phyloP scores from a whole-genome alignment of 805 yeast species.

The Pichia insulana region DNA sequence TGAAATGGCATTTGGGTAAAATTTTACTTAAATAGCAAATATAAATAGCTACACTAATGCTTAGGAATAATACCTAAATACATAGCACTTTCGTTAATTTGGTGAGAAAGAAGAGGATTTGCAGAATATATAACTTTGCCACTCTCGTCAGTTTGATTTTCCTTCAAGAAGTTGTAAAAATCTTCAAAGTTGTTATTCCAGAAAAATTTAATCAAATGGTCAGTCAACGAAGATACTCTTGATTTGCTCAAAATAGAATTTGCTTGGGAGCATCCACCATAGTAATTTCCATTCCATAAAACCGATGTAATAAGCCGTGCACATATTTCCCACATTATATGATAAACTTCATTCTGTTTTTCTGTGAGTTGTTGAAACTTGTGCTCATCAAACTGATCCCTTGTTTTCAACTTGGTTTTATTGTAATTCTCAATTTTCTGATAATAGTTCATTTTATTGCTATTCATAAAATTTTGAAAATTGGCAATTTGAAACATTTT shows the following conservation, averaged over 20 bases:
- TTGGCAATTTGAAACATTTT: slow-evolving; percentile 22
- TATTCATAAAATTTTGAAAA: slow-evolving; percentile 20
- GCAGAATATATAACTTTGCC: slow-evolving; percentile 13
- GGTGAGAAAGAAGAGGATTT: slow-evolving; percentile 11
- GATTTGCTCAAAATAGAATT: slow-evolving; percentile 11
- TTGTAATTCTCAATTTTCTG: slow-evolving; percentile 10
- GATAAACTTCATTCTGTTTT: slow-evolving; percentile 13
- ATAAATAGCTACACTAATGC: background rate
- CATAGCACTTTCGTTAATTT: slow-evolving; percentile 13
- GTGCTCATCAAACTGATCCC: background rate
- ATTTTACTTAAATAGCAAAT: background rate
- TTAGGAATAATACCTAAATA: slow-evolving; percentile 17
- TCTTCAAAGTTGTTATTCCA: slow-evolving; percentile 21
- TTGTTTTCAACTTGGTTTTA: slow-evolving; percentile 3
- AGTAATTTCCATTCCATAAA: slow-evolving; percentile 8
- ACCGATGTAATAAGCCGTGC: slow-evolving; percentile 10
- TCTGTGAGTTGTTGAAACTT: slow-evolving; percentile 6
- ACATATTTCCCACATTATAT: slow-evolving; percentile 18
- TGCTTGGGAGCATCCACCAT: background rate
- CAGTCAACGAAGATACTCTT: slow-evolving; percentile 22
- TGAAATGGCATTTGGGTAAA: background rate
- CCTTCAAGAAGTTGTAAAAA: slow-evolving; percentile 19
- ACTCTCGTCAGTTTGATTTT: slow-evolving; percentile 11
- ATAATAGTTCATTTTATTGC: slow-evolving; percentile 12
- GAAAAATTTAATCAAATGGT: slow-evolving; percentile 25